phyloP scores from a whole-genome alignment of 164 flowering plant species.

The Santalum album region DNA sequence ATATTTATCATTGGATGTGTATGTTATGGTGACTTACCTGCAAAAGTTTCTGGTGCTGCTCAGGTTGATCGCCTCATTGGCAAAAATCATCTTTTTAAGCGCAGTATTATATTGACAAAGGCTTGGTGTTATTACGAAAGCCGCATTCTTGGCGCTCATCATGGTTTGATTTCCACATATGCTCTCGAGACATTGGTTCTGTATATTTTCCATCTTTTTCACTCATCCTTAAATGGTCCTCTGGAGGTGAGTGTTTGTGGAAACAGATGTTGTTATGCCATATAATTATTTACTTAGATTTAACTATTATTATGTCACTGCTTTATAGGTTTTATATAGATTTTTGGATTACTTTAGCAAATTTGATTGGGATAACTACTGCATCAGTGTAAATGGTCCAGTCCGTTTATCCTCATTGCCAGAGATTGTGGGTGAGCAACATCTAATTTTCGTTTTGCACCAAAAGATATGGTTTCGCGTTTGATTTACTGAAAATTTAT shows the following conservation, averaged over 20 bases:
- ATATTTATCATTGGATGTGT: too few species aligned
- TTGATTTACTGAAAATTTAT: too few species aligned
- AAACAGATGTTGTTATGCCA: background rate
- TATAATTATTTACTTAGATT: background rate
- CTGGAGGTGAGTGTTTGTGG: constrained; percentile 48
- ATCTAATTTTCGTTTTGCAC: background rate
- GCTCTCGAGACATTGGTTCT: constrained; percentile 85
- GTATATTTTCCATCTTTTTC: constrained; percentile 69
- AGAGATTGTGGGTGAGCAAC: constrained; percentile 55
- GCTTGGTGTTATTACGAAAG: constrained; percentile 98
- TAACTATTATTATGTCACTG: background rate
- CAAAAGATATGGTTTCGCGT: background rate
- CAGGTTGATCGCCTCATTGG: constrained; percentile 78
- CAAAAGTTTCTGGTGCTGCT: background rate
- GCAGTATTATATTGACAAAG: constrained; percentile 80
- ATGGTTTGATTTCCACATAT: constrained; percentile 88
- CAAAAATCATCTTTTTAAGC: constrained; percentile 75
- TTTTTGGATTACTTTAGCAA: constrained; percentile 91
- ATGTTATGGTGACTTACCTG: too few species aligned
- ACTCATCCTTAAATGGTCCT: constrained; percentile 69
- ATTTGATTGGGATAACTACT: constrained; percentile 86
- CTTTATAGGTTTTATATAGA: constrained; percentile 67
- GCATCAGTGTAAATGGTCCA: constrained; percentile 76
- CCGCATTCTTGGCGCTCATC: constrained; percentile 91
- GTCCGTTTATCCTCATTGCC: constrained; percentile 61